Evolutionary conservation across 345 rosid species (phyloP), one percentile per base, ranked within the genome.

Genomic region (Syzygium aromaticum): DNA sequence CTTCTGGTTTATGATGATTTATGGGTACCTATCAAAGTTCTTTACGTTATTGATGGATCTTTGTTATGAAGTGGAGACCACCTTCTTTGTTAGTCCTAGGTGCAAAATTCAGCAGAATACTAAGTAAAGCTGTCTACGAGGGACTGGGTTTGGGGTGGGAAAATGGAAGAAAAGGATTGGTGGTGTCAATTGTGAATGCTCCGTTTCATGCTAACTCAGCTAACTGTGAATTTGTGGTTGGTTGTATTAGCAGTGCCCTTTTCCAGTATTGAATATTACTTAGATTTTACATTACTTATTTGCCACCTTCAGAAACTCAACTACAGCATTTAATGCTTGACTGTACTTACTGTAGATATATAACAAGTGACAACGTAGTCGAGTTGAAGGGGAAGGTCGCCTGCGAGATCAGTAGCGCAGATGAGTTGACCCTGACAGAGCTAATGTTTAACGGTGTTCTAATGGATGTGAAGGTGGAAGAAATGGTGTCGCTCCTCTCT

Each of bases 401-500:
- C 80, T 73, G 80, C 0, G 80, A 73, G 80, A 73, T 73, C 80
- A 73, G 96, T 85, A 98, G 98, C 88, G 99, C 99, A 11, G 99
- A 98, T 87, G 99, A 98, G 89, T 92, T 98, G 93, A 95, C 95
- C 85, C 87, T 98, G 86, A 96, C 99, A 0, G 99, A 98, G 90
- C 97, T 96, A 85, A 94, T 96, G 95, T 95, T 98, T 95, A 95
- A 93, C 87, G 99, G 99, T 77, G 95, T 92, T 86, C 89, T 96
- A 52, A 96, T 96, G 90, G 99, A 95, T 84, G 86, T 94, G 82
- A 94, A 94, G 91, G 96, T 97, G 85, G 99, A 98, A 91, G 97
- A 98, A 87, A 91, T 98, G 95, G 96, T 95, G 77, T 91, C 99
- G 87, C 97, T 98, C 80, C 99, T 98, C 89, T 98, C 99, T 88